Percentiles rank a stretch among this genome's conserved stretches.
phyloP scores from a whole-genome alignment of 441 rosid genomes.

The California macrophylla region DNA sequence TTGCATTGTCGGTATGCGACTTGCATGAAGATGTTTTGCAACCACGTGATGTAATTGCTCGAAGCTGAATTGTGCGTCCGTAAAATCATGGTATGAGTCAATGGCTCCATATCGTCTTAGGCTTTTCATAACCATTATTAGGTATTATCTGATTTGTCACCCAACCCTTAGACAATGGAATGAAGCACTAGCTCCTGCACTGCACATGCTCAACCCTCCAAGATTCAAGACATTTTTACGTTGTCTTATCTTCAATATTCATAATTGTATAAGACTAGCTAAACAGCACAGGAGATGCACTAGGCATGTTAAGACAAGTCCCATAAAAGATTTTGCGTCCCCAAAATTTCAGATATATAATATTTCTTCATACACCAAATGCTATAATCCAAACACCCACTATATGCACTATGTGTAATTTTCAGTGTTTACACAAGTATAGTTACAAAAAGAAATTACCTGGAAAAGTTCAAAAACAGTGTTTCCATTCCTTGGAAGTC shows the following conservation, averaged over 20 bases:
- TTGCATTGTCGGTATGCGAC: no score
- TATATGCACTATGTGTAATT: not conserved
- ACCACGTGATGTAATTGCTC: no score
- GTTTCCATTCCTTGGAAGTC: slow-evolving; percentile 76
- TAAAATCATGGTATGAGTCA: no score
- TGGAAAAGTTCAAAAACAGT: slow-evolving; percentile 85
- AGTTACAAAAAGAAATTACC: slow-evolving; percentile 27
- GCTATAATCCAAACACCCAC: not conserved
- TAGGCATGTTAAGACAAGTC: not conserved
- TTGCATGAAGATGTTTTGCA: no score
- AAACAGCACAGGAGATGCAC: not conserved
- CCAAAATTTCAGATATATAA: no score
- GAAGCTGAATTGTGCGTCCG: no score
- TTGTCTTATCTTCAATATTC: not conserved
- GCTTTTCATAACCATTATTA: no score
- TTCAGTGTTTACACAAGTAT: not conserved
- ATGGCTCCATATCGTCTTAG: no score
- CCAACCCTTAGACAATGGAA: not conserved
- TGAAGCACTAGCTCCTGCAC: not conserved
- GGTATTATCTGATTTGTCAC: no score
- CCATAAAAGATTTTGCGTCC: not conserved
- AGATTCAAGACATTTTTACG: not conserved
- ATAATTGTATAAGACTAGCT: not conserved
- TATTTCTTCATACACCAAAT: not conserved
- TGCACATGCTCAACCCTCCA: not conserved